phyloP scores from a whole-genome alignment of 108 stramenopile genomes.

The Parietichytrium sp. region DNA sequence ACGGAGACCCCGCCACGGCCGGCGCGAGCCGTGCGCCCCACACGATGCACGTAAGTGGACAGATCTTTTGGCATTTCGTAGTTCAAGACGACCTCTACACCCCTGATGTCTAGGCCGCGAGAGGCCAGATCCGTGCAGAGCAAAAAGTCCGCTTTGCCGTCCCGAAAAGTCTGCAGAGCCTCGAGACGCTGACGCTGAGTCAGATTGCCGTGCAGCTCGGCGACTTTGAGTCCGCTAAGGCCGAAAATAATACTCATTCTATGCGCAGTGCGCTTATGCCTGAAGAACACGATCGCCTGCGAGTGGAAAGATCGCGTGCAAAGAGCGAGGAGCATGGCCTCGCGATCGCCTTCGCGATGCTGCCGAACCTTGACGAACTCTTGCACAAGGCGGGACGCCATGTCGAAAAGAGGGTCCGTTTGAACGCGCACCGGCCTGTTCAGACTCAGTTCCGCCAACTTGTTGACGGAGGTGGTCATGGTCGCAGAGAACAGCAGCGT shows the following conservation, averaged over 20 bases:
- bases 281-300: conserved; percentile 85
- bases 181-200: conserved; percentile 77
- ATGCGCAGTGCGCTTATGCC: conserved; percentile 86
- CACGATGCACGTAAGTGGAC: conserved; percentile 91
- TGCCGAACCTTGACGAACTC: conserved; percentile 87
- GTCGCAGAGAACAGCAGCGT: conserved; percentile 96
- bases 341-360: conserved; percentile 79
- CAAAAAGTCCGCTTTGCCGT: conserved; percentile 82
- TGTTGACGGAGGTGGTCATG: conserved; percentile 91
- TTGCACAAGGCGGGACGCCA: conserved; percentile 85
- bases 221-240: conserved; percentile 55
- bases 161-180: conserved; percentile 81
- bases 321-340: conserved; percentile 82
- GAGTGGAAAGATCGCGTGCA: conserved; percentile 75
- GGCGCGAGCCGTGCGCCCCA: conserved; percentile 93
- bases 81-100: conserved; percentile 90
- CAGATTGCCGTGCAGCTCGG: conserved; percentile 92
- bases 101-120: conserved; percentile 86
- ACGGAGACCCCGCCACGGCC: conserved; percentile 85
- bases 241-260: conserved; percentile 75
- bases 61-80: conserved; percentile 92
- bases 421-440: conserved; percentile 82
- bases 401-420: conserved; percentile 55
- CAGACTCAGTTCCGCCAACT: conserved; percentile 78
- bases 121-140: conserved; percentile 96